phyloP scores from a whole-genome alignment of 352 stramenopile genomes.

The Globisporangium spinosum region DNA sequence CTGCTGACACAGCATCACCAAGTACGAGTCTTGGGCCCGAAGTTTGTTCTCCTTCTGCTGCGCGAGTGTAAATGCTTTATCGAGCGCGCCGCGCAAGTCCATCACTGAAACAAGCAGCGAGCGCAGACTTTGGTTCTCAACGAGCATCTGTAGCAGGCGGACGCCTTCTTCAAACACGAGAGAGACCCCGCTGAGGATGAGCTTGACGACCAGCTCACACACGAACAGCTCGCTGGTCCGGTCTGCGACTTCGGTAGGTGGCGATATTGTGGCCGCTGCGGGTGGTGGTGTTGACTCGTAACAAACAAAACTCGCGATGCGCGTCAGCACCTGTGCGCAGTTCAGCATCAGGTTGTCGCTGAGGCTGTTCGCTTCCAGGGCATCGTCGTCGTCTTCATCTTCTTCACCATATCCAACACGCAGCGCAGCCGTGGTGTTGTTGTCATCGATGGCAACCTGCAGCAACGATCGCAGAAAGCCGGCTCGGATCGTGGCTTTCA shows the following conservation, averaged over 20 bases:
- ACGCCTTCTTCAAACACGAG: constrained; percentile 53
- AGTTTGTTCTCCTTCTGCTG: constrained; percentile 34
- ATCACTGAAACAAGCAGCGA: constrained; percentile 25
- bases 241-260: background rate
- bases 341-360: constrained; percentile 14
- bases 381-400: background rate
- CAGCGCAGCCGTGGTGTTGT: constrained; percentile 1
- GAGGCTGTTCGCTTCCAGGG: constrained; percentile 1
- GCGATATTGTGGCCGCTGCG: background rate
- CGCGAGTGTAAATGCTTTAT: constrained; percentile 39
- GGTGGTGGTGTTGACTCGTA: background rate
- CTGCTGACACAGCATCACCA: constrained; percentile 38
- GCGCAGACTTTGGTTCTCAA: constrained; percentile 31
- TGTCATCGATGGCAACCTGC: constrained; percentile 36
- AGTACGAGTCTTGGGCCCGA: constrained; percentile 33
- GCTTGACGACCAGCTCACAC: constrained; percentile 45
- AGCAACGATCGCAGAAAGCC: constrained; percentile 43
- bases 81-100: constrained; percentile 60
- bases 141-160: constrained; percentile 58
- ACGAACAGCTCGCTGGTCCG: constrained; percentile 15
- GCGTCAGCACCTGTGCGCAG: constrained; percentile 13
- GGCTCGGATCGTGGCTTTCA: constrained; percentile 38
- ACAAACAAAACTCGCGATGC: constrained; percentile 16
- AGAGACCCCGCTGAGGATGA: constrained; percentile 54
- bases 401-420: constrained; percentile 3